Base-by-base conservation (phyloP, 129 eudicot genomes). In the Escallonia rubra region DNA sequence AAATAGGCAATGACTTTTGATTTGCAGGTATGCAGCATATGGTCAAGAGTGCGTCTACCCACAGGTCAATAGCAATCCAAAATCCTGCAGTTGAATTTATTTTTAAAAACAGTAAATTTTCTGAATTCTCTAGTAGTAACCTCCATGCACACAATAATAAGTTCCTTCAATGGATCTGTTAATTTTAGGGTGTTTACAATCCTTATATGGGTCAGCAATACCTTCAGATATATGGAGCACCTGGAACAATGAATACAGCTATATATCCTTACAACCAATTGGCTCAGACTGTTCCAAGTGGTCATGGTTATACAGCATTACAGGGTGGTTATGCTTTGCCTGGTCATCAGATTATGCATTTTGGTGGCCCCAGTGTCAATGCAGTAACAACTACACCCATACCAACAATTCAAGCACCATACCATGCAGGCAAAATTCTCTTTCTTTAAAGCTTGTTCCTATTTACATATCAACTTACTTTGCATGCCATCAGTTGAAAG, bases 131-230 rank as follows among this genome's bases (percentile, higher is more conserved):
- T 23, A 23, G 34, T 23, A 23, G 34, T 23, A 23, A 23, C 34
- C 34, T 23, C 3, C 57, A 14, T 55, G 13, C 57, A 16, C 43
- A 40, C 8, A 52, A 53, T 50, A 54, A 43, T 52, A 42, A 59
- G 67, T 40, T 64, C 41, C 67, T 59, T 45, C 40, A 14, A 46
- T 23, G 34, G 12, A 66, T 51, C 54, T 54, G 13, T 12, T 54
- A 43, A 23, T 69, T 39, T 50, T 71, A 93, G 99, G 96, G 96
- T 23, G 80, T 77, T 72, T 89, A 89, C 84, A 86, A 83, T 61
- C 88, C 91, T 47, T 86, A 86, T 76, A 72, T 82, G 70, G 74
- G 86, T 72, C 98, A 93, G 80, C 98, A 89, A 66, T 93, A 86
- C 77, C 90, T 89, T 75, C 96, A 84, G 38, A 58, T 84, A 56